A percentile compares a stretch with the other conserved stretches of the same genome.
Conservation (phyloP, 352 stramenopile species). For the Thraustotheca clavata region DNA sequence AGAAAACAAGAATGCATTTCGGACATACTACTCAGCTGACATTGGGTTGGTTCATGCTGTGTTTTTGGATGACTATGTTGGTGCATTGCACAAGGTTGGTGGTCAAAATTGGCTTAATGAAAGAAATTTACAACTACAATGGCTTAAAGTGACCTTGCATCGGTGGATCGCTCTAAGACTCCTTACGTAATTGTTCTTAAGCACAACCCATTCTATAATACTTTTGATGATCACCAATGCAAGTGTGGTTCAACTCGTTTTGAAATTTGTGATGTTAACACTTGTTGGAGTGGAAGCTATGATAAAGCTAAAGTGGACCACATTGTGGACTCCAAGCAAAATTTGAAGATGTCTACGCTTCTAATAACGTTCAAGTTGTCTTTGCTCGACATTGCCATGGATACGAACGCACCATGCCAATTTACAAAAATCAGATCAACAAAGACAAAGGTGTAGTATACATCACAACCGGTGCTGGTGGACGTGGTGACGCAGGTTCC, state of each 20-base stretch:
- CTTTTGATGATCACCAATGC: slow-evolving; percentile 49
- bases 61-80: slow-evolving; percentile 57
- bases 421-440: slow-evolving; percentile 17
- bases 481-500: slow-evolving; percentile 1
- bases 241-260: slow-evolving; percentile 36
- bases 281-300: slow-evolving; percentile 43
- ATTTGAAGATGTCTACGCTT: slow-evolving; percentile 25
- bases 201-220: slow-evolving; percentile 57
- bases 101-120: slow-evolving; percentile 32
- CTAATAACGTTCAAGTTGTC: slow-evolving; percentile 23
- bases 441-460: not conserved
- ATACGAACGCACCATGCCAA: slow-evolving; percentile 12
- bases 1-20: slow-evolving; percentile 26
- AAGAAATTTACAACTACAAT: slow-evolving; percentile 27
- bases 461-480: slow-evolving; percentile 15
- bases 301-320: slow-evolving; percentile 30
- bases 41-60: slow-evolving; percentile 46
- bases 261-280: slow-evolving; percentile 28
- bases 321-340: slow-evolving; percentile 30
- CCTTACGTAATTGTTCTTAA: slow-evolving; percentile 33
- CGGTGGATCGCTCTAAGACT: slow-evolving; percentile 24
- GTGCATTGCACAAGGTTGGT: slow-evolving; percentile 29
- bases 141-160: slow-evolving; percentile 26
- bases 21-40: slow-evolving; percentile 46
- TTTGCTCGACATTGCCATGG: slow-evolving; percentile 21